Evolutionary conservation across 2,329 filamentous ascomycete genomes (phyloP).

Genomic region (Fusarium paranaense): DNA sequence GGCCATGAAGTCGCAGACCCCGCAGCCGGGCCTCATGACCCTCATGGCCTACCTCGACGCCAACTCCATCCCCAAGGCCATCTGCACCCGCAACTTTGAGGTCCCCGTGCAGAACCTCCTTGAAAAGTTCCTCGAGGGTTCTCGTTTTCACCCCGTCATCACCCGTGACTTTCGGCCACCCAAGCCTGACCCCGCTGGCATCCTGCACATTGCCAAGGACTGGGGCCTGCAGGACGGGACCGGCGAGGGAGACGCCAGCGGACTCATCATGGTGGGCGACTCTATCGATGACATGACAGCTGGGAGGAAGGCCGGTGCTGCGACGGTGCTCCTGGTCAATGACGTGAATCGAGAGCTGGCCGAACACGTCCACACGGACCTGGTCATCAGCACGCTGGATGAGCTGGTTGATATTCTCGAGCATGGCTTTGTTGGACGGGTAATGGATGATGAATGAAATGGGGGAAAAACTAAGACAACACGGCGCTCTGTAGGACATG

Average conservation of each 20-base stretch:
- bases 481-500: background rate
- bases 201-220: slow-evolving; percentile 82
- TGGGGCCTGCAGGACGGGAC: slow-evolving; percentile 71
- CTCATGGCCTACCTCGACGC: slow-evolving; percentile 87
- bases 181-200: slow-evolving; percentile 89
- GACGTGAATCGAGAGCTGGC: slow-evolving; percentile 80
- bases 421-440: slow-evolving; percentile 73
- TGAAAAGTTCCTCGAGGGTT: slow-evolving; percentile 75
- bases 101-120: slow-evolving; percentile 81
- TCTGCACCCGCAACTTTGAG: slow-evolving; percentile 96
- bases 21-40: slow-evolving; percentile 81
- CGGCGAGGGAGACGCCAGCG: slow-evolving; percentile 56
- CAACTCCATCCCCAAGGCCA: slow-evolving; percentile 77
- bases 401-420: slow-evolving; percentile 83
- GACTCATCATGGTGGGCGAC: slow-evolving; percentile 77
- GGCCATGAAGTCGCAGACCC: slow-evolving; percentile 83
- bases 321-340: slow-evolving; percentile 89
- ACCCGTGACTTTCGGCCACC: slow-evolving; percentile 86
- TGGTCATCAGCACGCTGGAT: slow-evolving; percentile 78
- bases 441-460: slow-evolving; percentile 31
- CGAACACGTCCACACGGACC: slow-evolving; percentile 80
- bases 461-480: no score
- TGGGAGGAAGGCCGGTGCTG: slow-evolving; percentile 83
- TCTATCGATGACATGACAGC: slow-evolving; percentile 95
- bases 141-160: slow-evolving; percentile 81